Percentiles rank a stretch among this genome's conserved stretches.
Evolutionary conservation across 768 basidiomycete genomes (phyloP).

Genomic region (Brasilioporus rufonigricans): DNA sequence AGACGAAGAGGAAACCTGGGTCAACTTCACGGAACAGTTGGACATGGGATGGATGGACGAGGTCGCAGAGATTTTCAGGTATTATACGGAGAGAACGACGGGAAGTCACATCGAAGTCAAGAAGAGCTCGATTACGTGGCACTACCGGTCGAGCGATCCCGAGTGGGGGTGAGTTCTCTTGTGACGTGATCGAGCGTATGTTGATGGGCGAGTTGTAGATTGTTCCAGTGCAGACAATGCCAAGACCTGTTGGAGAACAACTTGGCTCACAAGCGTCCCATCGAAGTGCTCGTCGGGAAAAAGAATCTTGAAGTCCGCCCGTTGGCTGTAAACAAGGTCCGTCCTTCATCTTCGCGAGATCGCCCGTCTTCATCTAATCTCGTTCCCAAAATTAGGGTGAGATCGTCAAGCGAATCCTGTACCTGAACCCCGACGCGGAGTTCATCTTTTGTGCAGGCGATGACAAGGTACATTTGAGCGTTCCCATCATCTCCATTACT

Average conservation of each 20-base stretch:
- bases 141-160: conserved; percentile 89
- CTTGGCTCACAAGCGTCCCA: conserved; percentile 87
- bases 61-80: conserved; percentile 92
- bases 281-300: conserved; percentile 96
- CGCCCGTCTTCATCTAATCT: not conserved
- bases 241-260: conserved; percentile 92
- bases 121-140: conserved; percentile 98
- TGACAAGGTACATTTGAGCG: conserved; percentile 66
- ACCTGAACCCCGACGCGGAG: conserved; percentile 90
- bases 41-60: conserved; percentile 99
- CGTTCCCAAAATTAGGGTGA: conserved; percentile 55
- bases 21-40: conserved; percentile 84
- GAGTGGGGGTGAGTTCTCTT: conserved; percentile 78
- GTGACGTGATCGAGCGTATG: not conserved
- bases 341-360: not conserved
- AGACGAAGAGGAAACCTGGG: conserved; percentile 50
- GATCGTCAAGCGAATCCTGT: conserved; percentile 93
- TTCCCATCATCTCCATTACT: too few species aligned
- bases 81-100: conserved; percentile 95
- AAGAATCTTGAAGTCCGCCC: conserved; percentile 98
- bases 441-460: conserved; percentile 98
- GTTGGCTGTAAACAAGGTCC: conserved; percentile 87
- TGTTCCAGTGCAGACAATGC: conserved; percentile 95
- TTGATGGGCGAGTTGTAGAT: conserved; percentile 37
- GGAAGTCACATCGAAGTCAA: conserved; percentile 97